These are phyloP conservation scores for Trametes punicea DNA, from an alignment of 768 basidiomycete genomes.

Conservation along the genomic window DNA sequence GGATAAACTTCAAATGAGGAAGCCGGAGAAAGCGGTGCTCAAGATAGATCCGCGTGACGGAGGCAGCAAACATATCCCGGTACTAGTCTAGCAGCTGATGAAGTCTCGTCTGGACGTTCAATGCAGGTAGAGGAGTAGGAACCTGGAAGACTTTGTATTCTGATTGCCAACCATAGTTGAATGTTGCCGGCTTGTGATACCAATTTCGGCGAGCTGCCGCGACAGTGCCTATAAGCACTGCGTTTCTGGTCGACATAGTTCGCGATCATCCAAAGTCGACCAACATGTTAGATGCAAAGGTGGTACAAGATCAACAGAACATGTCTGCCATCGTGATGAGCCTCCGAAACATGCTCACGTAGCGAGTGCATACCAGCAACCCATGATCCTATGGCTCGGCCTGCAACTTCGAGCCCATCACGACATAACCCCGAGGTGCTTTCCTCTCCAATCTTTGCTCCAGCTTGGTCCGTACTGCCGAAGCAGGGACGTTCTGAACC, in stretches of 20 bases:
- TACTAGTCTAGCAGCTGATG: too few relatives aligned
- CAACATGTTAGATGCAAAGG: background rate
- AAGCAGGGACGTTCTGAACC: slow-evolving; percentile 77
- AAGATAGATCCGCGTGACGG: background rate
- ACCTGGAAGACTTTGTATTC: too few relatives aligned
- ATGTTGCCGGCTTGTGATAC: too few relatives aligned
- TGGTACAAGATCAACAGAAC: background rate
- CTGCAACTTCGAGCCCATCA: slow-evolving; percentile 38
- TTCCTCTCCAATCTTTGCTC: slow-evolving; percentile 66
- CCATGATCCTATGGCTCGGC: slow-evolving; percentile 5
- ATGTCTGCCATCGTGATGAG: background rate
- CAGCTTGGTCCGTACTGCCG: slow-evolving; percentile 63
- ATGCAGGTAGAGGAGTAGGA: too few relatives aligned
- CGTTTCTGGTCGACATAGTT: too few relatives aligned
- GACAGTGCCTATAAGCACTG: too few relatives aligned
- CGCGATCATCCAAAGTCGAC: too few relatives aligned
- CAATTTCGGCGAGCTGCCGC: too few relatives aligned
- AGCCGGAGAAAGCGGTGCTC: background rate
- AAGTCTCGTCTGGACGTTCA: too few relatives aligned
- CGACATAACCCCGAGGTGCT: slow-evolving; percentile 64
- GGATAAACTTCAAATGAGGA: background rate
- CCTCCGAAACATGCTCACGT: rapidly evolving
- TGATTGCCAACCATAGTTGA: too few relatives aligned
- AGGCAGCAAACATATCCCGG: background rate
- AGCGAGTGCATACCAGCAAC: background rate